Evolutionary conservation across 2,329 filamentous ascomycete genomes (phyloP), one percentile per base, ranked within the genome.

Genomic region (Helminthosporium solani): DNA sequence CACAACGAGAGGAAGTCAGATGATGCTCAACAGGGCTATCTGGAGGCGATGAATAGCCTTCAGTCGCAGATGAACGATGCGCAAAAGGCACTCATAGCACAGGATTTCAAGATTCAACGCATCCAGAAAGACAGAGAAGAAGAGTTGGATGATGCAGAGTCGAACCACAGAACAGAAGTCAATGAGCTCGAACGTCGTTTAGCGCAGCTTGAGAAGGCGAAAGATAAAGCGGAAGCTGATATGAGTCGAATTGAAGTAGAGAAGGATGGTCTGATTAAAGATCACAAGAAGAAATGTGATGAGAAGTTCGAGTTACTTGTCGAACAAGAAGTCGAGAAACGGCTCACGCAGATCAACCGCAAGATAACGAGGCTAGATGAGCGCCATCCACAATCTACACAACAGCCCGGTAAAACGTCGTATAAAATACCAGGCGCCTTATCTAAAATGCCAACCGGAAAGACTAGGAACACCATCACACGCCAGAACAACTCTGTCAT

Each of bases 391-490:
- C 28, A 14, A 14, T 14, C 11, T 31, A 4, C 11, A 31, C 28
- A 31, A 31, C 28, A 12, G 9, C n/a, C 28, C 5, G 14, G 28
- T 31, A 6, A 6, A 6, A n/a, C 14, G 7, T 4, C 28, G 14
- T 6, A 14, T 14, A n/a, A 31, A 6, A n/a, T 14, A 6, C 28
- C 28, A n/a, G 14, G 14, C 12, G 19, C 34, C 5, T 21, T n/a
- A 8, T n/a, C 14, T 3, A 18, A 11, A 11, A 7, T 21, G 5
- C 16, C 27, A 7, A 28, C 27, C 18, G 9, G 7, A 5, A 44
- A 43, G 2, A 14, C 27, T 1, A 57, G 52, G 39, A 64, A 58
- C 46, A 63, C 56, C 23, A 49, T 61, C 18, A 49, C 50, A 25
- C 53, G 61, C 7, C 44, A 54, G 9, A 58, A 55, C 15, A 43